These are phyloP conservation scores for Prunus dulcis DNA, from an alignment of 306 rosid species.

Conservation along the genomic window DNA sequence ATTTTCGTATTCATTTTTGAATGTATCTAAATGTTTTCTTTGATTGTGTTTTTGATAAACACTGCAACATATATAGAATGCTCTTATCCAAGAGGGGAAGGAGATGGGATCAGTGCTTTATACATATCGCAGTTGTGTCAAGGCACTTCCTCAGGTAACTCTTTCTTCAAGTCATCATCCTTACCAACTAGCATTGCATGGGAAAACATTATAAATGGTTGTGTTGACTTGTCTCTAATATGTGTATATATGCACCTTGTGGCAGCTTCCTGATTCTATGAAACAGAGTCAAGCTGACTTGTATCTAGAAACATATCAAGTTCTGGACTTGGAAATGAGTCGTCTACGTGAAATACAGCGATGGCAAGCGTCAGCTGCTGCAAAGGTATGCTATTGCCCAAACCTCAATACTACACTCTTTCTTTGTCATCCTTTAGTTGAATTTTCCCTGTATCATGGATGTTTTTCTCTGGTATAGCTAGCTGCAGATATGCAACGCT, in stretches of 20 bases:
- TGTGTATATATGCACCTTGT: not conserved
- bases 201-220: not conserved
- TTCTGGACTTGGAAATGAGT: constrained; percentile 97
- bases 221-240: constrained; percentile 5
- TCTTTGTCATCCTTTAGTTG: constrained; percentile 14
- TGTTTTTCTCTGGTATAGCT: constrained; percentile 52
- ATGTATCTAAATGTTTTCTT: not conserved
- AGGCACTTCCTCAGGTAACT: constrained; percentile 97
- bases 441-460: constrained; percentile 15
- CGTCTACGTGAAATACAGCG: constrained; percentile 95
- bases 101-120: constrained; percentile 95
- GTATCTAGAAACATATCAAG: constrained; percentile 95
- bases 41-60: constrained; percentile 7
- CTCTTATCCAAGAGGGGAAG: constrained; percentile 87
- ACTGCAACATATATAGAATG: constrained; percentile 50
- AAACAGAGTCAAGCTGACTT: constrained; percentile 99
- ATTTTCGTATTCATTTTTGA: not conserved
- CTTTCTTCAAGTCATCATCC: constrained; percentile 12
- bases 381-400: constrained; percentile 48
- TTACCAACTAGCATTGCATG: not conserved
- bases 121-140: constrained; percentile 95
- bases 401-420: constrained; percentile 9
- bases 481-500: constrained; percentile 98
- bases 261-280: constrained; percentile 98
- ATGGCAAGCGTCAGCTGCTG: constrained; percentile 96